These are phyloP conservation scores for Luvunga scandens DNA, from an alignment of 345 rosid species.

Conservation along the genomic window DNA sequence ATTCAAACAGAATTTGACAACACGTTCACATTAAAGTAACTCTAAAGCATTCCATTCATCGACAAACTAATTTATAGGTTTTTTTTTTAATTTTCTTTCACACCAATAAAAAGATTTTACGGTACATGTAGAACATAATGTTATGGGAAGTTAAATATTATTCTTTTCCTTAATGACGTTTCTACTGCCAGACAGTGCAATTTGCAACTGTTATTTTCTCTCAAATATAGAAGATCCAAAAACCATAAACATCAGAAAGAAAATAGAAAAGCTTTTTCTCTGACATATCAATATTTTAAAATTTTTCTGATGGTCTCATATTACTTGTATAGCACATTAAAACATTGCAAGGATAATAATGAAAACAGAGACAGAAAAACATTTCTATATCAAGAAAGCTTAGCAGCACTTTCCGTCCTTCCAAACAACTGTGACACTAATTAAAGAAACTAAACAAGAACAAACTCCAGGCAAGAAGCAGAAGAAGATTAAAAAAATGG, in stretches of 20 bases:
- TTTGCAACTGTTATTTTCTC: neutral
- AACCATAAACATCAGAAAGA: neutral
- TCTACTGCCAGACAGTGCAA: neutral
- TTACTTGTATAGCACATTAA: neutral
- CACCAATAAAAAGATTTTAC: neutral
- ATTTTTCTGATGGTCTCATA: neutral
- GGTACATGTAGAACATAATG: neutral
- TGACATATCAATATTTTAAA: neutral
- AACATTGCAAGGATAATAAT: neutral
- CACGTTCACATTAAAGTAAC: too few relatives aligned
- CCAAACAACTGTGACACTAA: slow-evolving; percentile 19
- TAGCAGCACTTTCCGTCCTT: slow-evolving; percentile 4
- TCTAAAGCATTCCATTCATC: too few relatives aligned
- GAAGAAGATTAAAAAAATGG: slow-evolving; percentile 18
- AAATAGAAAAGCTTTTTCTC: neutral
- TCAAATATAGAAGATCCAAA: neutral
- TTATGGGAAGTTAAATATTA: neutral
- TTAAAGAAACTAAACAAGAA: slow-evolving; percentile 23
- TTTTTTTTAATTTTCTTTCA: neutral
- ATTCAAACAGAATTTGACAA: neutral
- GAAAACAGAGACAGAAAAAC: neutral
- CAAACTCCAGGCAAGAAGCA: slow-evolving; percentile 15
- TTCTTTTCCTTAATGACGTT: neutral
- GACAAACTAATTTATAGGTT: neutral
- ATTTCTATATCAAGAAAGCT: slow-evolving; percentile 35